A percentile compares a stretch with the other conserved stretches of the same genome.
phyloP scores from a whole-genome alignment of 1,139 yeast species.

The Lizanozyma gosingica region DNA sequence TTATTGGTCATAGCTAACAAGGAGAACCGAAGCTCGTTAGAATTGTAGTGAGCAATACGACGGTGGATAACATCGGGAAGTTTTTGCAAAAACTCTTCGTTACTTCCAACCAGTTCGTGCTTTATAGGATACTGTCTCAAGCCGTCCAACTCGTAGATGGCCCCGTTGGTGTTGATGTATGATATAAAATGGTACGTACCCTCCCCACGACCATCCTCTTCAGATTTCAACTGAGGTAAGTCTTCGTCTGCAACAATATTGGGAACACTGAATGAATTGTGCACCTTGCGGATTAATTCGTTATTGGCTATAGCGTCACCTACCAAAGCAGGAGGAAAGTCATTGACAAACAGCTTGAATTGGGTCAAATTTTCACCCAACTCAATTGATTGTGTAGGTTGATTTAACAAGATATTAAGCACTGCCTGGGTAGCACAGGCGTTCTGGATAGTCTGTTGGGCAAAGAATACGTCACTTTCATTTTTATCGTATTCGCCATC shows the following conservation, averaged over 20 bases:
- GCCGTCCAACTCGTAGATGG: constrained; percentile 62
- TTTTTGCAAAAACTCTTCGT: constrained; percentile 34
- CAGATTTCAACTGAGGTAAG: constrained; percentile 15
- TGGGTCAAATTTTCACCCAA: constrained; percentile 43
- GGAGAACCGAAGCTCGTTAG: constrained; percentile 50
- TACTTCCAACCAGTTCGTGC: constrained; percentile 31
- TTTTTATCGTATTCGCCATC: constrained; percentile 38
- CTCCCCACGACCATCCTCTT: constrained; percentile 35
- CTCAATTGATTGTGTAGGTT: constrained; percentile 26
- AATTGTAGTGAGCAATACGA: constrained; percentile 38
- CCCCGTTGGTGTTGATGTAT: constrained; percentile 37
- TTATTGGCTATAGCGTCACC: constrained; percentile 63
- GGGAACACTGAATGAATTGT: constrained; percentile 60
- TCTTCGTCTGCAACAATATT: constrained; percentile 33
- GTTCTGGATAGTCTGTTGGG: constrained; percentile 58
- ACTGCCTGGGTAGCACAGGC: constrained; percentile 80
- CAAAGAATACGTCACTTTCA: constrained; percentile 43
- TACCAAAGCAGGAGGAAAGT: constrained; percentile 48
- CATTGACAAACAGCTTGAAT: constrained; percentile 43
- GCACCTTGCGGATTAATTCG: constrained; percentile 48
- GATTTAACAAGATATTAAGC: constrained; percentile 45
- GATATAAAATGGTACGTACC: constrained; percentile 61
- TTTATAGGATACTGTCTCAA: constrained; percentile 49
- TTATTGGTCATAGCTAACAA: constrained; percentile 48
- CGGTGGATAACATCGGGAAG: constrained; percentile 36